Evolutionary conservation across 139 green algal genomes (phyloP).

Genomic region (Zygnema circumcarinatum): DNA sequence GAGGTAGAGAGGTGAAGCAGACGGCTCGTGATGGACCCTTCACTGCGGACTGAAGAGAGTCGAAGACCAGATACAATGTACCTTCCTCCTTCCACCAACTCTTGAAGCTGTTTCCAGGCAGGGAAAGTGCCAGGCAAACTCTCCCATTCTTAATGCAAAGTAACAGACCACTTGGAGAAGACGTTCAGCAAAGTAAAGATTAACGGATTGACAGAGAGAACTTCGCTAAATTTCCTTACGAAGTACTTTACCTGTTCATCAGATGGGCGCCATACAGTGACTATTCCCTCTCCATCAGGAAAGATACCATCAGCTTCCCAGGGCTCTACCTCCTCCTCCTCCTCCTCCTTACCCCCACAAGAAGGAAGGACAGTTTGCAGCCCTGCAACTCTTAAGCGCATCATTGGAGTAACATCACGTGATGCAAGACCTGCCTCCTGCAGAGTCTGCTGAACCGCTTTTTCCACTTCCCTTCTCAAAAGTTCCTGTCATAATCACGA

Average conservation of each 20-base stretch:
- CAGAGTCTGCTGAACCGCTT: constrained; percentile 24
- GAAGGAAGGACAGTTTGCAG: neutral
- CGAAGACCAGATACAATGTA: constrained; percentile 3
- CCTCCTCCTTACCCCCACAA: neutral
- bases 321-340: constrained; percentile 23
- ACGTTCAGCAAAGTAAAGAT: too few relatives aligned
- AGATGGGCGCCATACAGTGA: constrained; percentile 20
- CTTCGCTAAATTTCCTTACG: too few relatives aligned
- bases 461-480: constrained; percentile 3
- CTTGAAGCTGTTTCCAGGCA: constrained; percentile 6
- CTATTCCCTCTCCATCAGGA: constrained; percentile 11
- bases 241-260: constrained; percentile 30
- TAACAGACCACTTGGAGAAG: too few relatives aligned
- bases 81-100: constrained; percentile 2
- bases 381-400: constrained; percentile 18
- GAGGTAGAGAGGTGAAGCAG: neutral
- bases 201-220: too few relatives aligned
- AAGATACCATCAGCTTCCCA: neutral
- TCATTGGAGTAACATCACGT: constrained; percentile 8
- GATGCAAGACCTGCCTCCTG: neutral
- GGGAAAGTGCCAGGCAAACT: too few relatives aligned
- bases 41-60: neutral
- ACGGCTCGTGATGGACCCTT: neutral
- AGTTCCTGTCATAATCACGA: neutral
- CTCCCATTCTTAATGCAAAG: too few relatives aligned